Evolutionary conservation across 768 basidiomycete genomes (phyloP).

Genomic region (Sarcodon sp.): DNA sequence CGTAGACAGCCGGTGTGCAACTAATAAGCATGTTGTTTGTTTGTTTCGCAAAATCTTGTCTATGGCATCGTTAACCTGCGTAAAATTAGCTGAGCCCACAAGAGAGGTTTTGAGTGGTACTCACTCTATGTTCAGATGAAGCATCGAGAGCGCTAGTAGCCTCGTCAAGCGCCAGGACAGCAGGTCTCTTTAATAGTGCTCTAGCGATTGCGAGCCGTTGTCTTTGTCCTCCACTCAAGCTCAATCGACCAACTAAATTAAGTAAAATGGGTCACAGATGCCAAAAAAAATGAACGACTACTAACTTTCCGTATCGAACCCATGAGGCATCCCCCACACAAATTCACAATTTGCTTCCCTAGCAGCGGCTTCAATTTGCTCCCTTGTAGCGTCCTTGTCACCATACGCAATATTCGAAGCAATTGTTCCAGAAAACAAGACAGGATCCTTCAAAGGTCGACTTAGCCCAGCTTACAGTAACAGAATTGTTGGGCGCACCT

Average conservation of each 20-base stretch:
- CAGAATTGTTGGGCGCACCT: constrained; percentile 22
- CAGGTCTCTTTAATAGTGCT: constrained; percentile 80
- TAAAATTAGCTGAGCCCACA: neutral
- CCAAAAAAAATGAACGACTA: constrained; percentile 1
- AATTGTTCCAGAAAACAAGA: constrained; percentile 86
- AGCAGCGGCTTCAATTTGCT: constrained; percentile 81
- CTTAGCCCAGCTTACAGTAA: neutral
- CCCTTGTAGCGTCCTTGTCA: constrained; percentile 55
- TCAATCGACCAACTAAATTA: constrained; percentile 47
- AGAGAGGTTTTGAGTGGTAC: constrained; percentile 4
- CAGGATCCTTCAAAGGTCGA: constrained; percentile 41
- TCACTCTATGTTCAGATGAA: constrained; percentile 70
- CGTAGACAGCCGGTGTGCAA: constrained; percentile 83
- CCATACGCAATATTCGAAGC: constrained; percentile 94
- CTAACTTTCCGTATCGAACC: constrained; percentile 88
- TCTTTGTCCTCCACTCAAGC: constrained; percentile 67
- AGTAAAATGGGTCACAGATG: neutral
- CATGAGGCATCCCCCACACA: constrained; percentile 87
- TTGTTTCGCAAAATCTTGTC: constrained; percentile 72
- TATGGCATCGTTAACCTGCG: constrained; percentile 78
- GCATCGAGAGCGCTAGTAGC: constrained; percentile 86
- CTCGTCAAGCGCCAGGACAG: constrained; percentile 81
- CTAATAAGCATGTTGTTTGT: constrained; percentile 79
- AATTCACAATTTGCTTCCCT: constrained; percentile 93
- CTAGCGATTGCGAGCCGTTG: constrained; percentile 77